Evolutionary conservation across 192 early-diverging fungal species (phyloP).

Genomic region (Gaertneriomyces sp.): DNA sequence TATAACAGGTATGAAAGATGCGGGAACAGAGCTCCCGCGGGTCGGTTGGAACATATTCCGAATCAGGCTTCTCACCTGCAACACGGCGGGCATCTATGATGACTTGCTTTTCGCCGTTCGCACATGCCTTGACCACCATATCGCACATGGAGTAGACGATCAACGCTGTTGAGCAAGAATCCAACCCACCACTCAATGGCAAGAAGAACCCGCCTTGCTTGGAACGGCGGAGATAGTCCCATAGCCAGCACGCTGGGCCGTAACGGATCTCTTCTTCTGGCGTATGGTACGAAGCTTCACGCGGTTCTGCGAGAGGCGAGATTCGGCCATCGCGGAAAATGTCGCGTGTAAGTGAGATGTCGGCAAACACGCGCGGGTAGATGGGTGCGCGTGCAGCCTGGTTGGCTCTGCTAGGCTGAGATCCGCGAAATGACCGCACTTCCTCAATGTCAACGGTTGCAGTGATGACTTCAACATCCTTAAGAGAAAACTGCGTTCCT

Average conservation of each 20-base stretch:
- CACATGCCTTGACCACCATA: conserved; percentile 66
- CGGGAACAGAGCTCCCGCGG: conserved; percentile 78
- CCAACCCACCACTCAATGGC: conserved; percentile 95
- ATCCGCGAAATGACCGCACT: conserved; percentile 75
- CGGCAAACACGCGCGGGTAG: conserved; percentile 68
- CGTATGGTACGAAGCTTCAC: conserved; percentile 54
- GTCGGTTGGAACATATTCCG: conserved; percentile 68
- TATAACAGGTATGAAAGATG: conserved; percentile 93
- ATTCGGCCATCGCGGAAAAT: conserved; percentile 22
- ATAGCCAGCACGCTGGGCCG: conserved; percentile 98
- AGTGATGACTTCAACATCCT: conserved; percentile 90
- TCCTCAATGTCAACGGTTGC: conserved; percentile 90
- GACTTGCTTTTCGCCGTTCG: conserved; percentile 63
- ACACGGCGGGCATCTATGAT: conserved; percentile 66
- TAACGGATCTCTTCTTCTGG: conserved; percentile 87
- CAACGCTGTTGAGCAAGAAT: conserved; percentile 80
- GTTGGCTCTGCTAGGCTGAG: conserved; percentile 67
- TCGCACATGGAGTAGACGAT: conserved; percentile 92
- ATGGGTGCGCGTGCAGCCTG: conserved; percentile 66
- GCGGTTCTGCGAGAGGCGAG: conserved; percentile 50
- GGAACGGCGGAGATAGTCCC: conserved; percentile 96
- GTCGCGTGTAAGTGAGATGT: conserved; percentile 30
- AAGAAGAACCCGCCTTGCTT: conserved; percentile 85
- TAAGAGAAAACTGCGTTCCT: conserved; percentile 86
- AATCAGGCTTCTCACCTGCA: conserved; percentile 48